These are phyloP conservation scores for Hypoxylon sp. DNA, from an alignment of 2,329 filamentous ascomycete genomes.

Conservation along the genomic window DNA sequence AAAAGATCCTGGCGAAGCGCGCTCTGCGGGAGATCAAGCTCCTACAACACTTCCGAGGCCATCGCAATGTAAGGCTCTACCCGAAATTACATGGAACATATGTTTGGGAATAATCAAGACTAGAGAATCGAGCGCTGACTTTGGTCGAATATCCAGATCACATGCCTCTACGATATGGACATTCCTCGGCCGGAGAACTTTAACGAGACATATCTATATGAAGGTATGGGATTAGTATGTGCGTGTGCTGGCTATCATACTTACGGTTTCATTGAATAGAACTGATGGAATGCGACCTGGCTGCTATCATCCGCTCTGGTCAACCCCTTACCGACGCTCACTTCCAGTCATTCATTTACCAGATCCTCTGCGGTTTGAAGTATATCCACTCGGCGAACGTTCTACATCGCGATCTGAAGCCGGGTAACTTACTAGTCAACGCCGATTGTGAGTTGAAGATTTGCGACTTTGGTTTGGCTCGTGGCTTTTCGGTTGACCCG, in stretches of 20 bases:
- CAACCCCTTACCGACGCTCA: constrained; percentile 98
- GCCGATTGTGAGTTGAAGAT: constrained; percentile 99
- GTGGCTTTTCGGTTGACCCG: constrained; percentile 96
- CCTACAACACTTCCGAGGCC: constrained; percentile 94
- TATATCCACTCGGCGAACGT: constrained; percentile 99
- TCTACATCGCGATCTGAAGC: constrained; percentile 95
- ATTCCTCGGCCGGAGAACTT: constrained; percentile 97
- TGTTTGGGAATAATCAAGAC: not conserved
- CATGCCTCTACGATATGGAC: constrained; percentile 99
- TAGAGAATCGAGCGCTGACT: constrained; percentile 25
- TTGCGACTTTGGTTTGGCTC: constrained; percentile 95
- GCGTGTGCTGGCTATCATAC: constrained; percentile 8
- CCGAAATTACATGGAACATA: not conserved
- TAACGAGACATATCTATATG: constrained; percentile 99
- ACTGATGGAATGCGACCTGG: constrained; percentile 98
- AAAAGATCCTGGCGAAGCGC: constrained; percentile 99
- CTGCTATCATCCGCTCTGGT: constrained; percentile 96
- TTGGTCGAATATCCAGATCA: constrained; percentile 78
- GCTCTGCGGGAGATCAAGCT: constrained; percentile 98
- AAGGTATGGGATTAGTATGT: constrained; percentile 73
- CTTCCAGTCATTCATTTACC: constrained; percentile 99
- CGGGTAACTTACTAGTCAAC: constrained; percentile 96
- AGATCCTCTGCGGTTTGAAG: constrained; percentile 98
- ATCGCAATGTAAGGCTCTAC: constrained; percentile 77
- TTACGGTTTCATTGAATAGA: constrained; percentile 68